Percentiles rank a stretch among this genome's conserved stretches.
Evolutionary conservation across 371 early-diverging fungal genomes (phyloP).

Genomic region (Rhizopus stolonifer): DNA sequence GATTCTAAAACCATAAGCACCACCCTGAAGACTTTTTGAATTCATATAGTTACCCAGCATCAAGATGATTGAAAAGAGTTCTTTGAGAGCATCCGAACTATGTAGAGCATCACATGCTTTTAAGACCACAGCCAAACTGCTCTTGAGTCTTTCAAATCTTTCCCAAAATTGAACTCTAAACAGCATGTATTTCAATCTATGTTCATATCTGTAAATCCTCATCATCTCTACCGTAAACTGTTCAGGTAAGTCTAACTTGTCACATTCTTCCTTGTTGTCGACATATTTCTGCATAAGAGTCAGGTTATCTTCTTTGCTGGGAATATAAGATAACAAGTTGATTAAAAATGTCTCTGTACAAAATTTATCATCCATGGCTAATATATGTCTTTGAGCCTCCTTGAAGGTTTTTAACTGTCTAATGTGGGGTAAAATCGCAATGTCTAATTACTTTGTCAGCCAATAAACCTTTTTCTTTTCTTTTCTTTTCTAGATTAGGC

Average conservation of each 20-base stretch:
- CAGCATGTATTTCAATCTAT: slow-evolving; percentile 49
- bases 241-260: slow-evolving; percentile 55
- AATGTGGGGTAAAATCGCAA: slow-evolving; percentile 39
- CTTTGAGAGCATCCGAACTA: slow-evolving; percentile 35
- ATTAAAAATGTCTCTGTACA: slow-evolving; percentile 52
- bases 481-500: slow-evolving; percentile 4
- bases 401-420: slow-evolving; percentile 25
- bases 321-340: slow-evolving; percentile 40
- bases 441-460: slow-evolving; percentile 23
- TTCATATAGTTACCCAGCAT: slow-evolving; percentile 62
- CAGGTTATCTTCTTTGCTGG: slow-evolving; percentile 48
- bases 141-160: slow-evolving; percentile 38
- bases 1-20: slow-evolving; percentile 54
- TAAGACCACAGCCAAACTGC: slow-evolving; percentile 34
- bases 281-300: slow-evolving; percentile 48
- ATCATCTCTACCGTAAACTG: slow-evolving; percentile 56
- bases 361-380: slow-evolving; percentile 37
- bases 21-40: slow-evolving; percentile 49
- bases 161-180: slow-evolving; percentile 54
- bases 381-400: slow-evolving; percentile 40
- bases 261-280: slow-evolving; percentile 31
- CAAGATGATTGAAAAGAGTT: slow-evolving; percentile 49
- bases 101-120: slow-evolving; percentile 46
- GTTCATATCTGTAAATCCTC: slow-evolving; percentile 48
- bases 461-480: background rate